Base-by-base conservation (phyloP, 2,329 filamentous ascomycete genomes). In the Periconia macrospinosa region DNA sequence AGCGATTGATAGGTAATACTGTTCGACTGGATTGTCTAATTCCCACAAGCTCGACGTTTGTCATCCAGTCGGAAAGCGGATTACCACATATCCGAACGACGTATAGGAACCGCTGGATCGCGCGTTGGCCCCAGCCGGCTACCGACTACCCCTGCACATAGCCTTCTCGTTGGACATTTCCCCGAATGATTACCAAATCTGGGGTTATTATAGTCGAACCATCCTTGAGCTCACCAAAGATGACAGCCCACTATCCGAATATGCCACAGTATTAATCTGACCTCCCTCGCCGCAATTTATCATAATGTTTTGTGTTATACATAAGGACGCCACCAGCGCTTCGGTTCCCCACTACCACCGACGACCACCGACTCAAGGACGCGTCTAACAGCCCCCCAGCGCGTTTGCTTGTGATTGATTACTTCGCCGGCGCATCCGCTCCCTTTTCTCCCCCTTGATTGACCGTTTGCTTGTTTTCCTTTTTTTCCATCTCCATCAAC, bases 321-420 rank as follows among this genome's bases (percentile, higher is more conserved):
- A 37, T 37, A 37, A 13, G 8, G 13, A n/a, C 33, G 11, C 33
- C 33, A n/a, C 33, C 23, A 27, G 19, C 41, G 43, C 11, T 23
- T 47, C 50, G 57, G 57, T 43, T 63, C 63, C 61, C 62, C 62
- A 57, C 55, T 19, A 56, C 54, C 47, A 47, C 49, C 52, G 59
- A 5, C 41, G 15, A 42, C 41, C 19, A 44, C 2, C 19, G 19
- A 19, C 18, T 43, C 17, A 41, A 5, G 3, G 50, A 53, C 52
- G 54, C 41, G 55, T 51, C 41, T 47, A 41, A 45, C 14, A 27
- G 23, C 23, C 23, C n/a, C 5, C 23, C 23, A 27, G 23, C 8
- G 23, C 23, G 5, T 27, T 3, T 5, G 8, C 23, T 27, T 27
- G 5, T 27, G 23, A 27, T 27, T 27, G 5, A 27, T 27, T 27